A percentile compares a stretch with the other conserved stretches of the same genome.
phyloP scores from a whole-genome alignment of 257 asterid genomes.

The Nicotiana tabacum region DNA sequence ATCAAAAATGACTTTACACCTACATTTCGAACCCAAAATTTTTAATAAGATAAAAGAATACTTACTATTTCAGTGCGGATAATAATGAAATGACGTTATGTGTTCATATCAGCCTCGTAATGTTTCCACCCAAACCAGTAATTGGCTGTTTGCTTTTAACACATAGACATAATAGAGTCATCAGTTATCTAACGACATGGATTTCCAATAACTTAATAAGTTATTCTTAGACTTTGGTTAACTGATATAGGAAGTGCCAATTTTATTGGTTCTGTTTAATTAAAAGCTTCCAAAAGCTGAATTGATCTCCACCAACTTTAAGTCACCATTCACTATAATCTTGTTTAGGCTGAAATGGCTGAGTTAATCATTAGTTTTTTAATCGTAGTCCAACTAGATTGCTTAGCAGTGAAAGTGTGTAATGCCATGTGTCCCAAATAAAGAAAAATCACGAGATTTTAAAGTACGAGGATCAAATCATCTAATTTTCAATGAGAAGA shows the following conservation, averaged over 20 bases:
- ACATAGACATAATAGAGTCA: neutral
- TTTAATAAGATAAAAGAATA: too few relatives aligned
- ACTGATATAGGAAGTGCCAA: neutral
- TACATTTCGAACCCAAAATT: accelerated
- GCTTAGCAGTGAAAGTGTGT: neutral
- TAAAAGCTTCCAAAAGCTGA: neutral
- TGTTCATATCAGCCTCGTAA: neutral
- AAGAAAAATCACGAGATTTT: neutral
- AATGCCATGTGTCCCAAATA: neutral
- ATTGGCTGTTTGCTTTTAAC: neutral
- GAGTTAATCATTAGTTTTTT: neutral
- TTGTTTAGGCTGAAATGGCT: neutral
- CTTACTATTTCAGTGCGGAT: accelerated
- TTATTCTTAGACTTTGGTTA: neutral
- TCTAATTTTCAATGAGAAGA: too few relatives aligned
- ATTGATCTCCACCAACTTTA: neutral
- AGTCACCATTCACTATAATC: neutral
- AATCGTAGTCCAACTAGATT: neutral
- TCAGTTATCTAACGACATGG: neutral
- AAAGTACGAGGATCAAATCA: neutral
- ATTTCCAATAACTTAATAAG: neutral
- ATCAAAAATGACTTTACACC: too few relatives aligned
- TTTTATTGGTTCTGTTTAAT: neutral
- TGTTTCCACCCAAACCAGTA: neutral
- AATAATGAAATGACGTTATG: neutral